Percentiles rank a stretch among this genome's conserved stretches.
Conservation (phyloP, 768 basidiomycete species). For the Cystofilobasidium bisporidii region DNA sequence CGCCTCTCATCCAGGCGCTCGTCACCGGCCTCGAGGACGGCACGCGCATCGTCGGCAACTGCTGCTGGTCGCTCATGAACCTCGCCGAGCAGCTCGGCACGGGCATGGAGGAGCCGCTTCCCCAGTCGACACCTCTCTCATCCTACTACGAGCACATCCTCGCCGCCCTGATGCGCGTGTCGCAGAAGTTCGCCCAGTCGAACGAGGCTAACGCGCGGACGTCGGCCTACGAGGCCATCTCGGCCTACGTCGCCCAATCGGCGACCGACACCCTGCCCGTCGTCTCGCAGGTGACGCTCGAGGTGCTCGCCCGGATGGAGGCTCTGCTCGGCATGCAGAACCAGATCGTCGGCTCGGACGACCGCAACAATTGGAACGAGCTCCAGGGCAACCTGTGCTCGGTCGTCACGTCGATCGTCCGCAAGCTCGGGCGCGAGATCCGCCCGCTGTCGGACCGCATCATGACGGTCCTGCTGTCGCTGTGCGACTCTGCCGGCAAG, state of each 20-base stretch:
- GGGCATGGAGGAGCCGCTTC: constrained; percentile 55
- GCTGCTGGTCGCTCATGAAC: constrained; percentile 95
- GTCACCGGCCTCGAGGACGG: constrained; percentile 69
- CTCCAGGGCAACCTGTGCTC: constrained; percentile 90
- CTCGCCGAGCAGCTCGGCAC: constrained; percentile 79
- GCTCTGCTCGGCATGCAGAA: constrained; percentile 75
- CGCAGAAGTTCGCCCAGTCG: constrained; percentile 54
- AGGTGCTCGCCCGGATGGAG: constrained; percentile 83
- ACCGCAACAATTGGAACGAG: constrained; percentile 98
- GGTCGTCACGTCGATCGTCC: constrained; percentile 74
- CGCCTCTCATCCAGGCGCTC: constrained; percentile 69
- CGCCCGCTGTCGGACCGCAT: constrained; percentile 84
- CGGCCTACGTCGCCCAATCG: constrained; percentile 71
- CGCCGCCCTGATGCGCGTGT: constrained; percentile 68
- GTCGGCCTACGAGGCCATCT: constrained; percentile 90
- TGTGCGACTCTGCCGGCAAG: constrained; percentile 79
- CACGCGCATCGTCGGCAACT: constrained; percentile 80
- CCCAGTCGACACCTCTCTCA: constrained; percentile 58
- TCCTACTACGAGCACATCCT: constrained; percentile 84
- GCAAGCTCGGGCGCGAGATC: constrained; percentile 71
- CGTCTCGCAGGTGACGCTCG: constrained; percentile 69
- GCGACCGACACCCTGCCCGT: constrained; percentile 67
- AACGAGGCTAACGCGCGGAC: constrained; percentile 92
- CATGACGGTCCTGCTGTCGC: constrained; percentile 79
- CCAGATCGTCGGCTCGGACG: constrained; percentile 88